Conservation (phyloP, 352 stramenopile genomes). For the Globisporangium spiculum region DNA sequence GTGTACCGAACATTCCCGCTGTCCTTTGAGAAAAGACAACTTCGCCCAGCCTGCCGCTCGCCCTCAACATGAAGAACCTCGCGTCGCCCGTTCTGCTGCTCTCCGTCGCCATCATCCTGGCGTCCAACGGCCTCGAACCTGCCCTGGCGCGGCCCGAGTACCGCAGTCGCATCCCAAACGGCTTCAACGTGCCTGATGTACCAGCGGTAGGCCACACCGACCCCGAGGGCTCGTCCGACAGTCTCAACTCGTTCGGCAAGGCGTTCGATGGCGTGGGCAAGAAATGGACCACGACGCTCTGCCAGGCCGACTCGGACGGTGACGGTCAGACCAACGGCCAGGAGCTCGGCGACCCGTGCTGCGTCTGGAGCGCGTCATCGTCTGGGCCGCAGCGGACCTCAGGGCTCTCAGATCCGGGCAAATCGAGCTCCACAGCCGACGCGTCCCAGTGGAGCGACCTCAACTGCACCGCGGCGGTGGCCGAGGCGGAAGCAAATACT, state of each 20-base stretch:
- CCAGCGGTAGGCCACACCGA: not conserved
- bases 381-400: too few relatives aligned
- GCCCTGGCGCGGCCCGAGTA: not conserved
- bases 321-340: conserved; percentile 58
- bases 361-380: conserved; percentile 3
- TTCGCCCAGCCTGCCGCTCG: not conserved
- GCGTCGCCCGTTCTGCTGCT: not conserved
- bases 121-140: not conserved
- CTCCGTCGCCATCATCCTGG: not conserved
- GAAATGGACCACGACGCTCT: not conserved
- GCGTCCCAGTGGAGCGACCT: conserved; percentile 8
- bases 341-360: conserved; percentile 65
- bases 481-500: not conserved
- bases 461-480: not conserved
- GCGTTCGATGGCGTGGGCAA: not conserved
- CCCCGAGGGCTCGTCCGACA: not conserved
- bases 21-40: not conserved
- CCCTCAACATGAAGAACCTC: not conserved
- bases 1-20: too few relatives aligned
- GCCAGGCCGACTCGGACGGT: conserved; percentile 26
- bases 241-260: conserved; percentile 3
- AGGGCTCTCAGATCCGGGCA: not conserved
- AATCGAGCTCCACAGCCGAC: not conserved
- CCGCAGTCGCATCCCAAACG: conserved; percentile 1
- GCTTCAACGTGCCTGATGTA: not conserved